These are phyloP conservation scores for Populus davidiana DNA, from an alignment of 345 rosid genomes.

Conservation along the genomic window DNA sequence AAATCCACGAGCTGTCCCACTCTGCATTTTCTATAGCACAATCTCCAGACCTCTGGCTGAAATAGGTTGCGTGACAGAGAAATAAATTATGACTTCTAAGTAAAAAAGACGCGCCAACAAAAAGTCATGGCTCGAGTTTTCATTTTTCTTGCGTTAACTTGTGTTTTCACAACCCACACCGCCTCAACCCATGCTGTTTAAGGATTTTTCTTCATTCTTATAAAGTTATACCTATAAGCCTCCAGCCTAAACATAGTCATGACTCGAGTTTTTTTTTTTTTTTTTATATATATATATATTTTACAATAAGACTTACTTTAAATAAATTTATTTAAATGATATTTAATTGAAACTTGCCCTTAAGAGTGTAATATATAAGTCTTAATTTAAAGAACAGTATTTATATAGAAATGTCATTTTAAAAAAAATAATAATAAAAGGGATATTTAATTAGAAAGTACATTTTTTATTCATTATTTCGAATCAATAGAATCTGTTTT, in stretches of 20 bases:
- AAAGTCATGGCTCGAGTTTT: background rate
- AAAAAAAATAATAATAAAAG: too few species aligned
- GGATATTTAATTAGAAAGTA: too few species aligned
- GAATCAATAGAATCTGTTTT: too few species aligned
- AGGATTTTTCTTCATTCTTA: background rate
- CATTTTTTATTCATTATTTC: too few species aligned
- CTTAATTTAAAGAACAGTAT: too few species aligned
- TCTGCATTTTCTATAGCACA: background rate
- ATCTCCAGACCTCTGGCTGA: background rate
- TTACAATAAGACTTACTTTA: too few species aligned
- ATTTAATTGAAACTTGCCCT: too few species aligned
- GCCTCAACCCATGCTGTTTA: background rate
- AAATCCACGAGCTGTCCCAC: background rate
- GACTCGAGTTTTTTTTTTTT: too few species aligned
- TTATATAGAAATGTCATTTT: too few species aligned
- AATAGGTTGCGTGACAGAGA: background rate
- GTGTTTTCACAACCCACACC: background rate
- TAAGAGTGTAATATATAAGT: too few species aligned
- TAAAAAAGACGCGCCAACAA: background rate
- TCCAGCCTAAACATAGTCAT: background rate
- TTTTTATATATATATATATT: too few species aligned
- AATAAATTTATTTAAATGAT: too few species aligned
- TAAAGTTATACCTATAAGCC: background rate
- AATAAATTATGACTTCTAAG: background rate
- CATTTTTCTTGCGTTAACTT: background rate